Conservation (phyloP, 139 green algal genomes). For the Tetradesmus obliquus region DNA sequence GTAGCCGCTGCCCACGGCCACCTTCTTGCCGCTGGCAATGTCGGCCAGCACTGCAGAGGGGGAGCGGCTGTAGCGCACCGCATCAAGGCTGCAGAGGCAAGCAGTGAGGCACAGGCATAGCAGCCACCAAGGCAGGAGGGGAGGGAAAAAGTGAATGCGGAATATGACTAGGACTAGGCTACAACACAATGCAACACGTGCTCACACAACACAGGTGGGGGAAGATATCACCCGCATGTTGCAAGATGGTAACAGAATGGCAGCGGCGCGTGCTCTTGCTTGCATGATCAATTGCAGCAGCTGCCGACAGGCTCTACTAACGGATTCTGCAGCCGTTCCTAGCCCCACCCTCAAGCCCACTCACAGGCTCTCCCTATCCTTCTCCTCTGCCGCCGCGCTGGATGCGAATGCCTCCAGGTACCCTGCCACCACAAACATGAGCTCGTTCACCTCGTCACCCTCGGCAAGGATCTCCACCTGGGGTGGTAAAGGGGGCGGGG, state of each 20-base stretch:
- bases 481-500: not conserved
- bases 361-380: slow-evolving; percentile 17
- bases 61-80: slow-evolving; percentile 21
- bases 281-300: too few relatives aligned
- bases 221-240: too few relatives aligned
- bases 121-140: not conserved
- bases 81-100: not conserved
- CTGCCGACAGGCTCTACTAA: too few relatives aligned
- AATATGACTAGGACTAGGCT: too few relatives aligned
- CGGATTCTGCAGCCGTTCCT: too few relatives aligned
- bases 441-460: slow-evolving; percentile 67
- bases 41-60: not conserved
- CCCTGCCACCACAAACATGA: slow-evolving; percentile 63
- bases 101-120: not conserved
- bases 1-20: not conserved
- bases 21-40: not conserved
- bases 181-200: too few relatives aligned
- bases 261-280: too few relatives aligned
- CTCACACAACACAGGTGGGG: too few relatives aligned
- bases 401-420: slow-evolving; percentile 29
- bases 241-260: too few relatives aligned
- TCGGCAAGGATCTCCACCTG: slow-evolving; percentile 66
- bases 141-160: too few relatives aligned
- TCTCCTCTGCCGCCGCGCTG: slow-evolving; percentile 6
- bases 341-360: not conserved